Conservation (phyloP, 1,139 yeast species). For the Candida freyschussii region DNA sequence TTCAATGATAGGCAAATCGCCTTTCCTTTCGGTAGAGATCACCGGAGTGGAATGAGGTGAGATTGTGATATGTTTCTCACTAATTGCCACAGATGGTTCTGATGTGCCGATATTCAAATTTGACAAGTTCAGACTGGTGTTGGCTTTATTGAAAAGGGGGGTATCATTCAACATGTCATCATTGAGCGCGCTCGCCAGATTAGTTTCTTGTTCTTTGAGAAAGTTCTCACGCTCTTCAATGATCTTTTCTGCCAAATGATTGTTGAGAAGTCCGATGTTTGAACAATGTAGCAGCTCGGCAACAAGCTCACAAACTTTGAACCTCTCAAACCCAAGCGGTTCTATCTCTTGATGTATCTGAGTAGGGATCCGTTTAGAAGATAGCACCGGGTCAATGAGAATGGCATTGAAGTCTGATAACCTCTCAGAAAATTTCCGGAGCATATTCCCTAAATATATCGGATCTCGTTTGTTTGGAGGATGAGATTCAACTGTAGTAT, state of each 20-base stretch:
- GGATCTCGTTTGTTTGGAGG: slow-evolving; percentile 96
- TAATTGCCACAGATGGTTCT: slow-evolving; percentile 26
- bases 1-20: slow-evolving; percentile 14
- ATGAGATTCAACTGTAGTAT: slow-evolving; percentile 73
- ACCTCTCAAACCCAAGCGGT: slow-evolving; percentile 94
- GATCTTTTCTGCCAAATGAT: slow-evolving; percentile 71
- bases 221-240: slow-evolving; percentile 73
- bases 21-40: slow-evolving; percentile 1
- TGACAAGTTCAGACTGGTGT: slow-evolving; percentile 17
- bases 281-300: slow-evolving; percentile 96
- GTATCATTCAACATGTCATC: slow-evolving; percentile 16
- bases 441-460: slow-evolving; percentile 35
- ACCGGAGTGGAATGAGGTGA: slow-evolving; percentile 20
- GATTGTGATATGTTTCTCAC: slow-evolving; percentile 21
- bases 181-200: slow-evolving; percentile 23
- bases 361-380: slow-evolving; percentile 19
- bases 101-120: slow-evolving; percentile 24
- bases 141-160: slow-evolving; percentile 1
- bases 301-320: slow-evolving; percentile 89
- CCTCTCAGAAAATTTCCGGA: slow-evolving; percentile 29
- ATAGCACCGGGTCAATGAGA: slow-evolving; percentile 29
- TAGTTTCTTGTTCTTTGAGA: slow-evolving; percentile 33
- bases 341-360: slow-evolving; percentile 48
- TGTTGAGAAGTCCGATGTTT: slow-evolving; percentile 90
- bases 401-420: slow-evolving; percentile 44